Base-by-base conservation (phyloP, 2,329 filamentous ascomycete genomes). In the Talaromyces sp. region DNA sequence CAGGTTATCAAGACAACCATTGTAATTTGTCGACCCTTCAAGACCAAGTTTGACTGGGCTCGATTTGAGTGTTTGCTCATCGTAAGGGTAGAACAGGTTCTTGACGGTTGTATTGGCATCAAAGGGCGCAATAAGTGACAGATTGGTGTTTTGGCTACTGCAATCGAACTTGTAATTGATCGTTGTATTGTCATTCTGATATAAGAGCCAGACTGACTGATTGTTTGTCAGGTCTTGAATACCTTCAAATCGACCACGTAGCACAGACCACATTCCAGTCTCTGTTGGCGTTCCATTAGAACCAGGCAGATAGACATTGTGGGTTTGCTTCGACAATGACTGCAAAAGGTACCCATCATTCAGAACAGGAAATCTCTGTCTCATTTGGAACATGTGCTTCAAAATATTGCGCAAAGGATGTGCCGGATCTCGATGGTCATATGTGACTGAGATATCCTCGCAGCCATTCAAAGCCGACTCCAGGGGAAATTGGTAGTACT, bases 351-450 rank as follows among this genome's bases (percentile, higher is more conserved):
- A 87, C 0, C 87, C 87, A 69, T 88, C 86, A 56, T 87, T 87
- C 19, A 89, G 76, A 0, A 84, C 83, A 0, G 85, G 84, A 60
- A 82, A 89, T 37, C 84, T 74, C 19, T 81, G 72, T 65, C 87
- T 82, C 73, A 89, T 80, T 68, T 88, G 81, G 68, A 85, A 87
- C 83, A 89, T 87, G 52, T 83, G 79, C 73, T 87, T 88, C 67
- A 88, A 78, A 52, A 87, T 83, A 68, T 86, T 88, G 47, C 86
- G 82, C 39, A 89, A 76, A 2, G 86, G 86, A 68, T 87, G 83
- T 10, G 86, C 83, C 1, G 87, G 85, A 70, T 89, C 86, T 45
- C 87, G 80, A 70, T 89, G 87, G 69, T 89, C 87, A 45, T 85
- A 82, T 41, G 83, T 83, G 60, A 86, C 84, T 9, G 75, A 72